Percentiles rank a stretch among this genome's conserved stretches.
phyloP scores from a whole-genome alignment of 1,284 basidiomycete species.

The Tremellales sp. region DNA sequence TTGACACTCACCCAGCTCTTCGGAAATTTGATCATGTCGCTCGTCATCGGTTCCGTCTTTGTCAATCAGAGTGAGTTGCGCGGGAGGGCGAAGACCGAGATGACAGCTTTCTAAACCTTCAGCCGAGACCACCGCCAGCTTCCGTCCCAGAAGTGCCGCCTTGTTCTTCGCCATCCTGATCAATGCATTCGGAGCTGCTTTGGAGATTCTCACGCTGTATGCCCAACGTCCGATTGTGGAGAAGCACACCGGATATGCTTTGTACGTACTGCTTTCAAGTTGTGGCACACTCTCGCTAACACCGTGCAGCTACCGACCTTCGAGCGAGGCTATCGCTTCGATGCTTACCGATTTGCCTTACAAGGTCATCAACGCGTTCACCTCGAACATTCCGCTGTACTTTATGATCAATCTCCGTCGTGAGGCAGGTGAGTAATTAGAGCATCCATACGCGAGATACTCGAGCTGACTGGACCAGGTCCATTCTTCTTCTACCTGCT shows the following conservation, averaged over 20 bases:
- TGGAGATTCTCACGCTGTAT: slow-evolving; percentile 41
- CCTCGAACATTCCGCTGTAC: slow-evolving; percentile 46
- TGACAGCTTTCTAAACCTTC: background rate
- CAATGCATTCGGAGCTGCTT: background rate
- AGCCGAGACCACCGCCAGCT: slow-evolving; percentile 13
- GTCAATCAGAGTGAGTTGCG: slow-evolving; percentile 26
- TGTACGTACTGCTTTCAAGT: background rate
- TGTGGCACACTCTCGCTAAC: background rate
- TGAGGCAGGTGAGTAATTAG: slow-evolving; percentile 19
- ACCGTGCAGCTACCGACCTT: slow-evolving; percentile 41
- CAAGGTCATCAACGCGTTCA: slow-evolving; percentile 45
- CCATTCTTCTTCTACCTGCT: slow-evolving; percentile 34
- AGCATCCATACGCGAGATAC: background rate
- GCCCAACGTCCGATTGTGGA: slow-evolving; percentile 45
- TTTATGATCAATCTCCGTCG: slow-evolving; percentile 49
- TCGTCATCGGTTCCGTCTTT: slow-evolving; percentile 41
- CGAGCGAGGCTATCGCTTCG: slow-evolving; percentile 47
- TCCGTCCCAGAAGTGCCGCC: slow-evolving; percentile 28
- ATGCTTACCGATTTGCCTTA: slow-evolving; percentile 51
- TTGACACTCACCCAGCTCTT: slow-evolving; percentile 36
- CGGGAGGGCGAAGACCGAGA: background rate
- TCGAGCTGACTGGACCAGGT: background rate
- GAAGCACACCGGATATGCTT: slow-evolving; percentile 31
- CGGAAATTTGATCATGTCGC: slow-evolving; percentile 39
- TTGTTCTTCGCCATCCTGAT: slow-evolving; percentile 40